Evolutionary conservation across 2,329 filamentous ascomycete genomes (phyloP), one percentile per base, ranked within the genome.

Genomic region (Pseudomassariella vexata): DNA sequence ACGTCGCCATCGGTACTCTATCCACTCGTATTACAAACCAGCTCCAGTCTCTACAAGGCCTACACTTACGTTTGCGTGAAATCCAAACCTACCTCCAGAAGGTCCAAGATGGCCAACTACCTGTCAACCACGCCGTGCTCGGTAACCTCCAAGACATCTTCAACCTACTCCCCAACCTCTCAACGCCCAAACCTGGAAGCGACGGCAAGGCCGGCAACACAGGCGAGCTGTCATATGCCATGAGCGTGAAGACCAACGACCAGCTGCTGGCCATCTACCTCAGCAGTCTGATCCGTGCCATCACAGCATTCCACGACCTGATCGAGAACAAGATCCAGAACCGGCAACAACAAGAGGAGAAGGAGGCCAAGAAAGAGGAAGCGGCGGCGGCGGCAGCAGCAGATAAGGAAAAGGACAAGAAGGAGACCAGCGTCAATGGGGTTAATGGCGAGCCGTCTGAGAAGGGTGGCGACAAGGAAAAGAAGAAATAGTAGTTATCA

Each of bases 281-380:
- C 34, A 94, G 86, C 65, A 94, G 86, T 66, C 68, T 96, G 68
- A 96, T 98, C 63, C 78, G 92, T 40, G 92, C 92, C 36, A 98
- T 98, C 55, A 96, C 92, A 9, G 92, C 92, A 6, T 98, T 96
- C 81, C 92, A 98, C 60, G 92, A 98, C 57, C 67, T 98, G 47
- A 98, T 98, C 46, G 92, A 98, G 70, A 98, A 98, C 71, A 98
- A 98, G 76, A 95, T 96, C 47, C 90, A 96, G 68, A 98, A 98
- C 66, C 78, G 90, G 59, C 89, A 96, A 64, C 86, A 94, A 59
- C 85, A 94, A 53, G 92, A 96, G 55, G 92, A 98, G 54, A 90
- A 90, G 65, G 90, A 96, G 49, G 75, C 82, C 52, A 86, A 86
- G 66, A 86, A 79, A 38, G 77, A 77, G 30, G 62, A 70, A 35